Percentiles rank a stretch among this genome's conserved stretches.
Conservation (phyloP, 768 basidiomycete species). For the Podaxis sp. region DNA sequence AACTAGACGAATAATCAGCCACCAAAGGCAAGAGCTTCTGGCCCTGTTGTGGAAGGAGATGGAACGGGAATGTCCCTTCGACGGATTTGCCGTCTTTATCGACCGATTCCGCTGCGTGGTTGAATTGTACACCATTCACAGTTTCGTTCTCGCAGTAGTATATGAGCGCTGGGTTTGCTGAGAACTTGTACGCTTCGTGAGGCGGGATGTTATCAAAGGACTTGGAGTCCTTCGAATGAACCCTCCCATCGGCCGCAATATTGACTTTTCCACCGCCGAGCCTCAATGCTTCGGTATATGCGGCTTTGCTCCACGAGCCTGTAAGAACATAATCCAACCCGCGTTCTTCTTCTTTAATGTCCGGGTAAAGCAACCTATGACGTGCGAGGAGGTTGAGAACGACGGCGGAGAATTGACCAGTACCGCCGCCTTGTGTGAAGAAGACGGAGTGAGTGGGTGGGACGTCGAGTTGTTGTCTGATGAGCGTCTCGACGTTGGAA, state of each 20-base stretch:
- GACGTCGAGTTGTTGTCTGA: constrained; percentile 76
- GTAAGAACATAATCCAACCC: constrained; percentile 88
- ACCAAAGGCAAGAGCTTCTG: constrained; percentile 73
- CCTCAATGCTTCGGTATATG: constrained; percentile 77
- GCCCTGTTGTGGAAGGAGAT: constrained; percentile 55
- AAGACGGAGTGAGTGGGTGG: constrained; percentile 84
- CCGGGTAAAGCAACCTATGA: constrained; percentile 74
- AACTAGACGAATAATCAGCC: constrained; percentile 93
- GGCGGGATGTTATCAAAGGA: constrained; percentile 81
- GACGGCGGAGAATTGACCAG: constrained; percentile 87
- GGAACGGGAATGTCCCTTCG: constrained; percentile 78
- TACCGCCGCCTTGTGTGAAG: constrained; percentile 94
- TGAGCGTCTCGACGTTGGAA: constrained; percentile 57
- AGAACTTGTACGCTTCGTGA: constrained; percentile 72
- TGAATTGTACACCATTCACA: constrained; percentile 91
- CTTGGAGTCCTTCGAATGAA: constrained; percentile 61
- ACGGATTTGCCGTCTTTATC: constrained; percentile 28
- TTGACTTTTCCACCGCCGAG: constrained; percentile 62
- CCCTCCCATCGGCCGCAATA: constrained; percentile 70
- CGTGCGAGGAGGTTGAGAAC: constrained; percentile 90
- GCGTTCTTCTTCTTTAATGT: constrained; percentile 52
- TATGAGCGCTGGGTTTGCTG: constrained; percentile 79
- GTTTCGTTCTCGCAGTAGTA: constrained; percentile 99
- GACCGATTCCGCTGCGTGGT: constrained; percentile 23
- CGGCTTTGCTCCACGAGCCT: constrained; percentile 90